A percentile compares a stretch with the other conserved stretches of the same genome.
phyloP scores from a whole-genome alignment of 306 rosid species.

The Lathyrus aphaca region DNA sequence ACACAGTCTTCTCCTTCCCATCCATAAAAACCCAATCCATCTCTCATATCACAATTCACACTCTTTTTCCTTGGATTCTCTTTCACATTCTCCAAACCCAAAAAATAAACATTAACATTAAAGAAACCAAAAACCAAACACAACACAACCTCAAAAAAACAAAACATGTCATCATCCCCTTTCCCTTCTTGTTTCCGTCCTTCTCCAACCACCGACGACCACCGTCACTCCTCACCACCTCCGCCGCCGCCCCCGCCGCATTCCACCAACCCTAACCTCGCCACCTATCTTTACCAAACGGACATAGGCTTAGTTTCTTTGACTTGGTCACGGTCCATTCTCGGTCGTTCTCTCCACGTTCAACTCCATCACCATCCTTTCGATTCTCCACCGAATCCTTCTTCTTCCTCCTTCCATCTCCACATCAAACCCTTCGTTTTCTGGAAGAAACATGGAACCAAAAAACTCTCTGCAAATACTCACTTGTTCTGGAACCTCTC shows the following conservation, averaged over 20 bases:
- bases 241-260: conserved; percentile 44
- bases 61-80: conserved; percentile 8
- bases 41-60: neutral
- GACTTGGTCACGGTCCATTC: conserved; percentile 87
- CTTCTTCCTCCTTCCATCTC: conserved; percentile 52
- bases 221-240: conserved; percentile 27
- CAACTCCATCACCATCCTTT: conserved; percentile 58
- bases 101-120: neutral
- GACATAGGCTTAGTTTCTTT: conserved; percentile 66
- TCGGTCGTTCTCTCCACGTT: conserved; percentile 83
- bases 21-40: conserved; percentile 7
- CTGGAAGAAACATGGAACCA: conserved; percentile 83
- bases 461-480: conserved; percentile 56
- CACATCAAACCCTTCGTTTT: conserved; percentile 70
- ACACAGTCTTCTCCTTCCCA: neutral
- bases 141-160: neutral
- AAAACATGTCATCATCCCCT: conserved; percentile 50
- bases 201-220: conserved; percentile 34
- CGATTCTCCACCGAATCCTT: conserved; percentile 56
- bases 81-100: conserved; percentile 1
- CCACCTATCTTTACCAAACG: conserved; percentile 84
- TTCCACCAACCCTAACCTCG: conserved; percentile 69
- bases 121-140: neutral
- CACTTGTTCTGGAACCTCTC: conserved; percentile 77
- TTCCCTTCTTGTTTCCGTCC: conserved; percentile 72